Evolutionary conservation across 2,329 filamentous ascomycete genomes (phyloP).

Genomic region (Ceratocystis destructans): DNA sequence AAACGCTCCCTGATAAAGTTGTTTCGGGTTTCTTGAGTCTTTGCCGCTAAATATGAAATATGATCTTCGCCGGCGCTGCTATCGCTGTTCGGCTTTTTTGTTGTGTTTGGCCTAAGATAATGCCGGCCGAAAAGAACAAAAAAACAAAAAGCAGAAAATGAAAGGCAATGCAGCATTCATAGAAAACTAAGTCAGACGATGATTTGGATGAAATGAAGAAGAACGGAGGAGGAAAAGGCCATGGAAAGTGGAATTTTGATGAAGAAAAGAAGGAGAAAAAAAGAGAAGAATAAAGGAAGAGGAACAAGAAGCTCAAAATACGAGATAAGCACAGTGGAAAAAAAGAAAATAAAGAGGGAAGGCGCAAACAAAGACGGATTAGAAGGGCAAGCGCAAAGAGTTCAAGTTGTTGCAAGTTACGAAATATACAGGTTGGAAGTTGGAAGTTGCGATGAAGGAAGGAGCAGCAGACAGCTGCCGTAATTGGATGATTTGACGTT

Average conservation of each 20-base stretch:
- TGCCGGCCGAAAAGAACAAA: background rate
- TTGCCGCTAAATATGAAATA: background rate
- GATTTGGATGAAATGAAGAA: constrained; percentile 1
- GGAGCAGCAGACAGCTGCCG: background rate
- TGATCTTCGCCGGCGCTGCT: background rate
- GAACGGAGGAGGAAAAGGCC: background rate
- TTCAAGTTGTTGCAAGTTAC: background rate
- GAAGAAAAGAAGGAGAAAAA: background rate
- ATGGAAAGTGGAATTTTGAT: background rate
- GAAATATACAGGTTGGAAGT: background rate
- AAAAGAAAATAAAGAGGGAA: constrained; percentile 1
- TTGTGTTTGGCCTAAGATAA: background rate
- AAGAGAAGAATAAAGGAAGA: background rate
- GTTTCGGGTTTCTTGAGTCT: background rate
- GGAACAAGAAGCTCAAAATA: background rate
- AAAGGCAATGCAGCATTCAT: background rate
- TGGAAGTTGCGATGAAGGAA: constrained; percentile 7
- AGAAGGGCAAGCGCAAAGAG: background rate
- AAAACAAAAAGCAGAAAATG: background rate
- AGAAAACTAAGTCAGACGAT: background rate
- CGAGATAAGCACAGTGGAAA: background rate
- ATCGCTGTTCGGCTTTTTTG: background rate
- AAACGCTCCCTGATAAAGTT: background rate
- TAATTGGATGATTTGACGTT: background rate
- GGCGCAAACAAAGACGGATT: background rate